Base-by-base conservation (phyloP, 768 basidiomycete genomes). In the Termitomyces sp. region DNA sequence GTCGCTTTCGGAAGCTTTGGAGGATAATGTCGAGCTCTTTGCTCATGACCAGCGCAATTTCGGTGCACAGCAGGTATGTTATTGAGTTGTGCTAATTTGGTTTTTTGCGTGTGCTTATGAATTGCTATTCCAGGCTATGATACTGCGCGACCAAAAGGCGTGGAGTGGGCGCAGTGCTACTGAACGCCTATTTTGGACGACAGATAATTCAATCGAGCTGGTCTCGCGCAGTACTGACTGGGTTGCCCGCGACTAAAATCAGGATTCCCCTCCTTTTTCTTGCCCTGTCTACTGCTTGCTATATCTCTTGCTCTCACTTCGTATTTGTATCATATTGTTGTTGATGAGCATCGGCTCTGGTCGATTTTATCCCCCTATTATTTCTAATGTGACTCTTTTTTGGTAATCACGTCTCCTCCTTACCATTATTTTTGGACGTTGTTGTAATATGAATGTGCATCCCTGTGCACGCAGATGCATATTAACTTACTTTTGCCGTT, bases 1-100 rank as follows among this genome's bases (percentile, higher is more conserved):
- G 69, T 68, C 86, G 9, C 73, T 98, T 56, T 80, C 85, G 1
- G 95, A 97, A 68, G 94, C 93, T 14, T 73, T 97, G 60, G 92
- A 94, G 52, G 91, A 97, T 67, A 92, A 94, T 65, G 85, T 91
- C 9, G 93, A 94, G 57, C 66, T 91, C 71, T 99, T 99, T 74
- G 94, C 91, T 33, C 87, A 91, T 67, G 93, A 95, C 70, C 90
- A 94, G 67, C 81, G 95, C 56, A 97, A 97, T 72, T 94, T 94
- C 71, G 94, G 93, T 55, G 95, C 97, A 56, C 97, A 99, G 70
- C 97, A 97, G 86, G 93, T 93, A 61, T 56, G 77, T 72, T 54
- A 7, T 32, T 14, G 3, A 48, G 33, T 44, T 14, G 30, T 24
- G 22, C 43, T 59, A 57, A 16, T 22, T 50, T 51, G 32, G 30